Conservation (phyloP, 176 grass and related monocot genomes). For the Saccharum officinarum region DNA sequence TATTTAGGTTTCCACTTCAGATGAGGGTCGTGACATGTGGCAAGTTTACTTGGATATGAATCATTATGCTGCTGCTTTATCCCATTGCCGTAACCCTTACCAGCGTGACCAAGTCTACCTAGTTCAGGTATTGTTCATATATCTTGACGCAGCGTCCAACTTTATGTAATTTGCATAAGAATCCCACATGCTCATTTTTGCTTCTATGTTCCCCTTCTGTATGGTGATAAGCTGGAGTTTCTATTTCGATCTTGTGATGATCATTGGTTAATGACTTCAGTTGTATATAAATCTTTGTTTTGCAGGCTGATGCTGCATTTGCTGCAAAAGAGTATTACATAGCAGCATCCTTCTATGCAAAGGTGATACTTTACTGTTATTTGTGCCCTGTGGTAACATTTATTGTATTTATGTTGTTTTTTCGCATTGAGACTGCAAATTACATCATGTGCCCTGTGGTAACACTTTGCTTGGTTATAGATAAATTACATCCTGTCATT, state of each 20-base stretch:
- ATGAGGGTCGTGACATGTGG: slow-evolving; percentile 98
- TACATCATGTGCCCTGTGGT: not conserved
- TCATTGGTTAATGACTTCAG: slow-evolving; percentile 1
- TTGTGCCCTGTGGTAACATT: not conserved
- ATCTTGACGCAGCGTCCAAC: not conserved
- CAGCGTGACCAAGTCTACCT: slow-evolving; percentile 92
- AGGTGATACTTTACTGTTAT: slow-evolving; percentile 52
- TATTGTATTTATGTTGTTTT: slow-evolving; percentile 24
- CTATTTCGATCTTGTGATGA: slow-evolving; percentile 23
- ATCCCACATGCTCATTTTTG: not conserved
- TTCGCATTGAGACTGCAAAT: slow-evolving; percentile 20
- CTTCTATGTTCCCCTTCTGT: not conserved
- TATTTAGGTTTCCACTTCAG: slow-evolving; percentile 71
- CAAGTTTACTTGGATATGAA: slow-evolving; percentile 92
- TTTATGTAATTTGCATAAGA: slow-evolving; percentile 12
- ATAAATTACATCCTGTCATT: slow-evolving; percentile 92
- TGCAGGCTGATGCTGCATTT: slow-evolving; percentile 94
- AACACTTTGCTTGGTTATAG: slow-evolving; percentile 48
- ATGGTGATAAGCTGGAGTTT: slow-evolving; percentile 25
- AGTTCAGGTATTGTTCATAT: slow-evolving; percentile 60
- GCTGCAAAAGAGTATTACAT: slow-evolving; percentile 78
- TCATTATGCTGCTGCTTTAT: slow-evolving; percentile 80
- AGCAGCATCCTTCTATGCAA: slow-evolving; percentile 96
- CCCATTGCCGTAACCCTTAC: slow-evolving; percentile 72
- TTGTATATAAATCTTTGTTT: slow-evolving; percentile 30